Conservation (phyloP, 352 stramenopile species). For the Phytophthora kernoviae region DNA sequence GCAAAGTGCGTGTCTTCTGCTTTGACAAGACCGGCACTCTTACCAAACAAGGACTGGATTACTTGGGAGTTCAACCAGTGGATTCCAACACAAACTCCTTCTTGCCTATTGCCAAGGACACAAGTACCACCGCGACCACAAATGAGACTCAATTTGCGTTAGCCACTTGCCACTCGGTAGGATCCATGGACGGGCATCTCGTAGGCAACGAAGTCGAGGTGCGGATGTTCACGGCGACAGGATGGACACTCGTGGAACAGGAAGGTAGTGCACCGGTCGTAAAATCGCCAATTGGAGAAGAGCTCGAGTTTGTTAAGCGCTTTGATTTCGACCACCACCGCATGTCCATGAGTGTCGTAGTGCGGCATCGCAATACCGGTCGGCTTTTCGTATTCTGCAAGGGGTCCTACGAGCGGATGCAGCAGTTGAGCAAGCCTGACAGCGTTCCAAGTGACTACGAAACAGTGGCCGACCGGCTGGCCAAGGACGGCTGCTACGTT, state of each 20-base stretch:
- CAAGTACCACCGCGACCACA: slow-evolving; percentile 1
- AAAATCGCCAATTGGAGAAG: slow-evolving; percentile 24
- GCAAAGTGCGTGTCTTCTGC: slow-evolving; percentile 82
- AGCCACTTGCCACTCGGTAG: slow-evolving; percentile 74
- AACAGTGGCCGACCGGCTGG: slow-evolving; percentile 27
- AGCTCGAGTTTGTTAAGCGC: slow-evolving; percentile 70
- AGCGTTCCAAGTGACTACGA: slow-evolving; percentile 71
- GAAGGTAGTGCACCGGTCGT: slow-evolving; percentile 22
- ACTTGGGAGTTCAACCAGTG: slow-evolving; percentile 40
- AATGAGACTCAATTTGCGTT: slow-evolving; percentile 39
- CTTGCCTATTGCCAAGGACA: slow-evolving; percentile 24
- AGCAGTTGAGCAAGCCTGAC: slow-evolving; percentile 42
- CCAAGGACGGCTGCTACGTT: slow-evolving; percentile 79
- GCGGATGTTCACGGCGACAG: slow-evolving; percentile 65
- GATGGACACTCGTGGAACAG: slow-evolving; percentile 40
- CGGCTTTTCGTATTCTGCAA: slow-evolving; percentile 73
- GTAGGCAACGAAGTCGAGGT: slow-evolving; percentile 84
- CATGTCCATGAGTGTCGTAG: slow-evolving; percentile 87
- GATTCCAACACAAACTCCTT: slow-evolving; percentile 14
- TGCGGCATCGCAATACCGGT: slow-evolving; percentile 43
- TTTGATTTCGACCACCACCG: slow-evolving; percentile 88
- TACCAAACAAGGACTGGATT: slow-evolving; percentile 84
- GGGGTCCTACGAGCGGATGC: slow-evolving; percentile 77
- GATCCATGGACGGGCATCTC: slow-evolving; percentile 45
- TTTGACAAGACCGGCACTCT: slow-evolving; percentile 91